phyloP scores from a whole-genome alignment of 805 yeast species.

The Ogataea pini region DNA sequence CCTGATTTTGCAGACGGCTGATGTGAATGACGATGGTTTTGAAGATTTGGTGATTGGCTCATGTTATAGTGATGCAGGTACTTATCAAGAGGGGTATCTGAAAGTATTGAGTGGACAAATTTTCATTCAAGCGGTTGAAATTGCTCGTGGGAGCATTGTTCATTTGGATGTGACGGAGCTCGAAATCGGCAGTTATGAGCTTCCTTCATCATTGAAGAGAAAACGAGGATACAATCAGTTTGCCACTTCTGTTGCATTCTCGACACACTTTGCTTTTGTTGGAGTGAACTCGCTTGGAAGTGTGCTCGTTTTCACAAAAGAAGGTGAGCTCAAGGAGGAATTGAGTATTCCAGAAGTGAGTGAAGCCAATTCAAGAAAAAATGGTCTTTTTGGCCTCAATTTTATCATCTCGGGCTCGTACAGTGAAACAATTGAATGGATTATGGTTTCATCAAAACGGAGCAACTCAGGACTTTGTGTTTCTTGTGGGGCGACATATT shows the following conservation, averaged over 20 bases:
- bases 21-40: constrained; percentile 39
- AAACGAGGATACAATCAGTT: constrained; percentile 42
- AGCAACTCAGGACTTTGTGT: constrained; percentile 31
- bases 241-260: constrained; percentile 38
- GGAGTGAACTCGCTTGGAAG: constrained; percentile 41
- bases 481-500: constrained; percentile 44
- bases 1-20: constrained; percentile 25
- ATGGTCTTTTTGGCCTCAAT: constrained; percentile 33
- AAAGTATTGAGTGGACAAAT: constrained; percentile 34
- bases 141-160: neutral
- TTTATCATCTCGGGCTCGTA: constrained; percentile 27
- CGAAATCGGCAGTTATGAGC: constrained; percentile 6
- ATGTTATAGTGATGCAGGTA: constrained; percentile 33
- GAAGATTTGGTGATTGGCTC: constrained; percentile 48
- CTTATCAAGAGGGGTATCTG: constrained; percentile 40
- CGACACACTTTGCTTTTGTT: constrained; percentile 33
- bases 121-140: constrained; percentile 1
- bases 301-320: constrained; percentile 39
- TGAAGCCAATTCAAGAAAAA: constrained; percentile 20
- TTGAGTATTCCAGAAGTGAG: constrained; percentile 7
- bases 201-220: constrained; percentile 24
- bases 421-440: constrained; percentile 26
- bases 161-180: constrained; percentile 12
- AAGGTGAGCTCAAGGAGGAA: constrained; percentile 3
- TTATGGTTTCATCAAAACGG: constrained; percentile 32